Evolutionary conservation across 345 rosid species (phyloP).

Genomic region (Salix viminalis): DNA sequence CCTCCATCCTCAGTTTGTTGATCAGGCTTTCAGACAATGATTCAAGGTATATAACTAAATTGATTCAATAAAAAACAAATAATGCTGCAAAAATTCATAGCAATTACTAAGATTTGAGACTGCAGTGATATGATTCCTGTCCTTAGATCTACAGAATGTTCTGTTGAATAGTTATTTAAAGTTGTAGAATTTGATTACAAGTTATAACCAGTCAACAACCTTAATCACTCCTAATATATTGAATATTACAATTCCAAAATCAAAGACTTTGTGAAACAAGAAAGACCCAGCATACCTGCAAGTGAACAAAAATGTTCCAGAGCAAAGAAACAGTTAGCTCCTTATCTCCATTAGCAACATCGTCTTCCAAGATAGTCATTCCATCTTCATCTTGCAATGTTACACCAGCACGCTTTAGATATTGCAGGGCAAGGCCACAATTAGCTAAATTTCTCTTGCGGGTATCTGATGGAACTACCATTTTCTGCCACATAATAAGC

Average conservation of each 20-base stretch:
- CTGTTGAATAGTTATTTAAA: too few species aligned
- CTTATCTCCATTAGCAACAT: slow-evolving; percentile 71
- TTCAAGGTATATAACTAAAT: slow-evolving; percentile 13
- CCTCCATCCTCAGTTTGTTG: slow-evolving; percentile 18
- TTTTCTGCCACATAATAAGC: slow-evolving; percentile 53
- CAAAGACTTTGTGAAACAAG: neutral
- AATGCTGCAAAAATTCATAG: neutral
- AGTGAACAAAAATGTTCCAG: slow-evolving; percentile 82
- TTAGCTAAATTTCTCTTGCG: slow-evolving; percentile 62
- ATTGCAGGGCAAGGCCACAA: slow-evolving; percentile 63
- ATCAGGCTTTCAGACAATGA: slow-evolving; percentile 13
- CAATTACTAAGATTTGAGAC: neutral
- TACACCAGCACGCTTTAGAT: slow-evolving; percentile 60
- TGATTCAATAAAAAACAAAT: neutral
- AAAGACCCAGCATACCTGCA: slow-evolving; percentile 55
- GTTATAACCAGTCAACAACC: neutral
- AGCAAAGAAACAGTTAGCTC: slow-evolving; percentile 76
- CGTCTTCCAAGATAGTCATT: slow-evolving; percentile 56
- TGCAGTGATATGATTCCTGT: neutral
- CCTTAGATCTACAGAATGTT: too few species aligned
- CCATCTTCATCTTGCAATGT: slow-evolving; percentile 66
- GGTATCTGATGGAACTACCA: slow-evolving; percentile 66
- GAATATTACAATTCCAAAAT: neutral
- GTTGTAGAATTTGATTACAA: slow-evolving; percentile 17
- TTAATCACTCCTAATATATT: neutral